A percentile compares a stretch with the other conserved stretches of the same genome.
These are phyloP conservation scores for Claviceps sp. DNA, from an alignment of 2,329 filamentous ascomycete species.

Conservation along the genomic window DNA sequence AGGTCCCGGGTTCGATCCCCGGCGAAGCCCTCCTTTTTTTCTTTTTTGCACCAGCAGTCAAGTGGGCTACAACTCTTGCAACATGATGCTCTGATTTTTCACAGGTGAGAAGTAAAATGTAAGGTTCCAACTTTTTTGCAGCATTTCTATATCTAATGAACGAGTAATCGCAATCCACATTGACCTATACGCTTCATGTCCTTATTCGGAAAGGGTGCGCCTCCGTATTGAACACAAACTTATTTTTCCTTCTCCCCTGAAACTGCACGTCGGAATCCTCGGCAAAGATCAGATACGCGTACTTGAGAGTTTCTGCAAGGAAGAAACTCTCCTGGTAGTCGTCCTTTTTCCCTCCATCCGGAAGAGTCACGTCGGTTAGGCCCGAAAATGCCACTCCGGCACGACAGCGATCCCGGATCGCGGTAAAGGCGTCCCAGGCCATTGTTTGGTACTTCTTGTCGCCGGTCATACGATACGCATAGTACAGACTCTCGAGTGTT, in stretches of 20 bases:
- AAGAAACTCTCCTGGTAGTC: conserved; percentile 79
- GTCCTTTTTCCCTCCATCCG: conserved; percentile 43
- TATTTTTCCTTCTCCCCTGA: conserved; percentile 31
- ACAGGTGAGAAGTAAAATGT: too few relatives aligned
- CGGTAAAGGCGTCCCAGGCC: conserved; percentile 66
- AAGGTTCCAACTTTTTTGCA: too few relatives aligned
- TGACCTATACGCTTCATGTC: background rate
- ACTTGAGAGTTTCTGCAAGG: conserved; percentile 81
- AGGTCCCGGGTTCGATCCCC: conserved; percentile 7
- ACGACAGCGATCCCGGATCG: conserved; percentile 50
- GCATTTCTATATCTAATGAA: too few relatives aligned
- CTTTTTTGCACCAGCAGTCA: too few relatives aligned
- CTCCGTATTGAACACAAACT: conserved; percentile 38
- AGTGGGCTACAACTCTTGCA: too few relatives aligned
- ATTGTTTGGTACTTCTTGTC: conserved; percentile 67
- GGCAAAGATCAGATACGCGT: conserved; percentile 59
- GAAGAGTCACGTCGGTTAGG: conserved; percentile 51
- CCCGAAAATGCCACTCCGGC: conserved; percentile 54
- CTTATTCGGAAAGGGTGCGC: conserved; percentile 27
- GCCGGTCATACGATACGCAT: conserved; percentile 69
- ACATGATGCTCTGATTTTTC: too few relatives aligned
- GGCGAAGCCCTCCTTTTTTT: conserved; percentile 1
- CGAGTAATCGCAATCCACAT: too few relatives aligned
- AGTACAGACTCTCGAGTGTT: conserved; percentile 75
- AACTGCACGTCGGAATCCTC: conserved; percentile 42